These are phyloP conservation scores for Fomitopsis serialis DNA, from an alignment of 768 basidiomycete genomes.

Conservation along the genomic window DNA sequence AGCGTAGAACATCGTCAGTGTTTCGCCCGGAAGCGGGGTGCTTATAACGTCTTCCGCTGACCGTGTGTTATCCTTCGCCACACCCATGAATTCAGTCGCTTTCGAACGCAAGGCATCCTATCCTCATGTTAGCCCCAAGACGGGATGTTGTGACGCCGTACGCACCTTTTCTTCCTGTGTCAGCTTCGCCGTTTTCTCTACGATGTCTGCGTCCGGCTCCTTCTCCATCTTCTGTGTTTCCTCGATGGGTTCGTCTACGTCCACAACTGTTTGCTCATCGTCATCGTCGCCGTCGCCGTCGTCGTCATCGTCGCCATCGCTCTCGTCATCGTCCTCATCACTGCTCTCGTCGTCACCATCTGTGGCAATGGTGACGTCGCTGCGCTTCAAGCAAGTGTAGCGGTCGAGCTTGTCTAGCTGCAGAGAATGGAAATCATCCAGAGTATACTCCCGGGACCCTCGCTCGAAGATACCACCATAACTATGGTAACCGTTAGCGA, in stretches of 20 bases:
- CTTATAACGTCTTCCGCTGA: conserved; percentile 68
- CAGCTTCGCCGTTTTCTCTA: conserved; percentile 16
- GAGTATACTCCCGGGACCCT: conserved; percentile 77
- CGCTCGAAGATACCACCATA: conserved; percentile 89
- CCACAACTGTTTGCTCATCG: conserved; percentile 52
- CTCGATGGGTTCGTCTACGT: conserved; percentile 50
- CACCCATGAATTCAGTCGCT: conserved; percentile 57
- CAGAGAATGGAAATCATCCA: conserved; percentile 83
- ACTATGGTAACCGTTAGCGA: conserved; percentile 28
- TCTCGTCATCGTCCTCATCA: conserved; percentile 54
- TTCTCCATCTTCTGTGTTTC: conserved; percentile 25
- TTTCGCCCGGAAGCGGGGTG: conserved; percentile 83
- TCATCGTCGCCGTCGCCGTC: conserved; percentile 54
- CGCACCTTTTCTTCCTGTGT: conserved; percentile 20
- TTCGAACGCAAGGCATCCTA: conserved; percentile 36
- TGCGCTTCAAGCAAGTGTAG: conserved; percentile 68
- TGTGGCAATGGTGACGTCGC: conserved; percentile 55
- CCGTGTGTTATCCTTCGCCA: conserved; percentile 49
- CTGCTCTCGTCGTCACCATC: conserved; percentile 60
- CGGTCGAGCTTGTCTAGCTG: conserved; percentile 82
- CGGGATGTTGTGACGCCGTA: not conserved
- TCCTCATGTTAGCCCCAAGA: not conserved
- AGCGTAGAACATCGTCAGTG: conserved; percentile 76
- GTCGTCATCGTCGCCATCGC: conserved; percentile 45
- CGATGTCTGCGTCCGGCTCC: not conserved